These are phyloP conservation scores for Xerocomellus intermedius DNA, from an alignment of 768 basidiomycete genomes.

Conservation along the genomic window DNA sequence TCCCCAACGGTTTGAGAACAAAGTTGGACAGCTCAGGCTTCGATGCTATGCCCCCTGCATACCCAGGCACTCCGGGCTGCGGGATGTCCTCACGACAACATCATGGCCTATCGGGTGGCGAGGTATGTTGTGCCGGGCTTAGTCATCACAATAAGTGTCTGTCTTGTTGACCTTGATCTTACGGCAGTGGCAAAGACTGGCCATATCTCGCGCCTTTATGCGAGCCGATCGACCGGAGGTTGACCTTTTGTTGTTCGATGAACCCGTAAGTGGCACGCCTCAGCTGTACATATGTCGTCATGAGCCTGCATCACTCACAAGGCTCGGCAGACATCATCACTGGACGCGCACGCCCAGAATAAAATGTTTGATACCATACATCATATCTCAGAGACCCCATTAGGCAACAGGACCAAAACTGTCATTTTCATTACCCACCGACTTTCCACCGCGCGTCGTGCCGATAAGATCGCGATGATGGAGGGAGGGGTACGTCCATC, in stretches of 20 bases:
- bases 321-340: slow-evolving; percentile 61
- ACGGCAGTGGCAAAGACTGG: slow-evolving; percentile 80
- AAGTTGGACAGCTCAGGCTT: slow-evolving; percentile 62
- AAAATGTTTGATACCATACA: slow-evolving; percentile 76
- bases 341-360: slow-evolving; percentile 79
- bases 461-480: slow-evolving; percentile 88
- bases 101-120: slow-evolving; percentile 81
- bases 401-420: slow-evolving; percentile 60
- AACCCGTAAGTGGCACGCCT: slow-evolving; percentile 54
- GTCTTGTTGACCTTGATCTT: slow-evolving; percentile 10
- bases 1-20: slow-evolving; percentile 76
- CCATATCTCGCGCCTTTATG: slow-evolving; percentile 87
- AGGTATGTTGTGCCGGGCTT: slow-evolving; percentile 47
- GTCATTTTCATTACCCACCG: slow-evolving; percentile 85
- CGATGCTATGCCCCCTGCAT: slow-evolving; percentile 41
- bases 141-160: slow-evolving; percentile 13
- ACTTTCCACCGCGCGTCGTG: slow-evolving; percentile 75
- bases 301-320: background rate
- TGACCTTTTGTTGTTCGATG: slow-evolving; percentile 81
- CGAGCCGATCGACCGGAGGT: slow-evolving; percentile 70
- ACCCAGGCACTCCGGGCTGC: slow-evolving; percentile 29
- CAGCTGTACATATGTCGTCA: slow-evolving; percentile 4
- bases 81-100: slow-evolving; percentile 38
- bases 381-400: slow-evolving; percentile 55
- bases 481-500: slow-evolving; percentile 57